Base-by-base conservation (phyloP, 2,329 filamentous ascomycete genomes). In the Hirsutella minnesotensis region DNA sequence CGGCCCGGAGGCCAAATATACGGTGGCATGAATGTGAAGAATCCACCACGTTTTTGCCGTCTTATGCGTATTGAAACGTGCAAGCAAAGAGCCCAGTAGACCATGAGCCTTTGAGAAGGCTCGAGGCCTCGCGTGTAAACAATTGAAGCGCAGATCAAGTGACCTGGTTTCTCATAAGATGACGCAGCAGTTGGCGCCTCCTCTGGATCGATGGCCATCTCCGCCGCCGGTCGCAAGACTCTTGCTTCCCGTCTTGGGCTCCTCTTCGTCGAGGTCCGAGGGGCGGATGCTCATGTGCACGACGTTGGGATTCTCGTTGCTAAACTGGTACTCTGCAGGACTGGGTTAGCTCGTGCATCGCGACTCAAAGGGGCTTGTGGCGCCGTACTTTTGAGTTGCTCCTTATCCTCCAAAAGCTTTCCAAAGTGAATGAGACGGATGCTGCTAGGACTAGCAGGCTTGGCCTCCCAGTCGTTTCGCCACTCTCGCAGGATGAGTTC, bases 231-330 rank as follows among this genome's bases (percentile, higher is more conserved):
- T 59, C 34, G 64, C 56, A 33, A 63, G 55, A 49, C 56, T 59
- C 54, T 65, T 68, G 60, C 82, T 84, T 45, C 75, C 72, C 29
- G 76, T 75, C 56, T 81, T 83, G 44, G 83, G 79, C 51, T 86
- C 83, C 53, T 85, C 81, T 55, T 92, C 87, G 50, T 94, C 82
- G 47, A 90, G 75, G 56, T 94, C 86, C 56, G 88, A 83, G 3
- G 88, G 88, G 53, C 86, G 84, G 53, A 95, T 80, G 5, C 85
- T 90, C 87, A 95, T 94, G 62, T 95, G 88, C n/a, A 95, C 80
- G 22, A 94, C 85, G 51, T 94, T 94, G 8, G 85, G 77, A 10
- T 73, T 69, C 48, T 87, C 81, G 24, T 72, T 70, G 55, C 77
- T 84, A 56, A 94, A 87, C 47, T 79, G 83, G 56, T 86, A 89